Base-by-base conservation (phyloP, 2,329 filamentous ascomycete genomes). In the Claviceps sp. region DNA sequence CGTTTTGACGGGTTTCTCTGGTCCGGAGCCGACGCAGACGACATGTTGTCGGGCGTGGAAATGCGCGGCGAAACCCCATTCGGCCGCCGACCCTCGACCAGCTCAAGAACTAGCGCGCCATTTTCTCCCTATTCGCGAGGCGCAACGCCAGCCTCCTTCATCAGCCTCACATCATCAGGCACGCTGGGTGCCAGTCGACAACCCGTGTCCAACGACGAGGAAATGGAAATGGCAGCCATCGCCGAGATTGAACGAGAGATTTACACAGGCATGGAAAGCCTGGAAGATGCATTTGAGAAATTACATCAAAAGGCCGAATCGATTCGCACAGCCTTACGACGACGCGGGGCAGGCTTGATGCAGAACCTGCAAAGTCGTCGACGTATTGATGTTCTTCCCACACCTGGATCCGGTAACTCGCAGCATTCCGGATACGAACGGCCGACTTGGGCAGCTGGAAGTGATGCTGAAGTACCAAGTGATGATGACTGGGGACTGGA, bases 1-100 rank as follows among this genome's bases (percentile, higher is more conserved):
- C 85, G 91, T 30, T 97, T 97, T 61, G 90, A 96, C 63, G 91
- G 91, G 4, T 97, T 97, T 69, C 75, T 96, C 20, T 95, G 91
- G 81, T 95, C 89, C 45, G 91, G 91, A 22, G 89, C 88, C 6
- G 90, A 96, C 50, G 65, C 60, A n/a, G 76, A 78, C 26, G 73
- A 75, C 43, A 61, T 53, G 56, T 65, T 60, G 40, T 66, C 66
- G 52, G 75, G 62, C 36, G 62, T 65, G 49, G 74, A 76, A n/a
- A 81, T 73, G 50, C 71, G 74, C 61, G 78, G 69, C 57, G 74
- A 68, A 54, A 83, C 78, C 2, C 81, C 80, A 0, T 70, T 73
- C 57, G 67, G 63, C 18, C 61, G 60, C 16, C 61, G 64, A 13
- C 52, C 55, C 30, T 60, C 61, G 49, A 66, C 70, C 61, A 71